Conservation (phyloP, 352 stramenopile genomes). For the Pythium diclinum region DNA sequence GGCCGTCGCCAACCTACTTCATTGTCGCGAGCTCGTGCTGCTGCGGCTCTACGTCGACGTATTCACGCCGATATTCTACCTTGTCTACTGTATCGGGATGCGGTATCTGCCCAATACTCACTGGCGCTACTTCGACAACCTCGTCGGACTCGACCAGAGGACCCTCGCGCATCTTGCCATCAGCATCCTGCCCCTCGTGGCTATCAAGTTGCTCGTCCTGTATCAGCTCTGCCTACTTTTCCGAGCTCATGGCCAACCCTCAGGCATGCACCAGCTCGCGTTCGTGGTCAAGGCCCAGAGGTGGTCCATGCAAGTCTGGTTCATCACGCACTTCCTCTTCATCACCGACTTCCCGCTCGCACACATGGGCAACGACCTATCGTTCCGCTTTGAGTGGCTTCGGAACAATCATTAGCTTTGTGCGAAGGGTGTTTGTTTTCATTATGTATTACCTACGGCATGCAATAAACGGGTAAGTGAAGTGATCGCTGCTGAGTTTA, state of each 20-base stretch:
- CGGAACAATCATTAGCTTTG: not conserved
- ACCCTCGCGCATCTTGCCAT: not conserved
- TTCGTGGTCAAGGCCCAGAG: conserved; percentile 12
- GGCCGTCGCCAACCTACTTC: conserved; percentile 9
- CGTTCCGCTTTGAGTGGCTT: conserved; percentile 22
- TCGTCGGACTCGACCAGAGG: not conserved
- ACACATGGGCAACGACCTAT: conserved; percentile 22
- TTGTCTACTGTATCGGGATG: conserved; percentile 9
- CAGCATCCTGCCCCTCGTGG: not conserved
- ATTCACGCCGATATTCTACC: conserved; percentile 11
- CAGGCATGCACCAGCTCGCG: conserved; percentile 4
- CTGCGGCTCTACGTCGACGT: conserved; percentile 20
- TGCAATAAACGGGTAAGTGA: not conserved
- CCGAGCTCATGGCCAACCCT: not conserved
- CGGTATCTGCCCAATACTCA: not conserved
- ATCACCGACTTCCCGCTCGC: conserved; percentile 13
- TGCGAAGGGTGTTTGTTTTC: not conserved
- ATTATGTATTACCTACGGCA: conserved; percentile 1
- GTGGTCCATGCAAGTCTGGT: conserved; percentile 18
- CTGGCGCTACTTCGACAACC: conserved; percentile 2
- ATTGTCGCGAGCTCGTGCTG: conserved; percentile 19
- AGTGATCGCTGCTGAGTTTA: conserved; percentile 22
- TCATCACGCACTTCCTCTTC: not conserved
- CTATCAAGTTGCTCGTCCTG: not conserved
- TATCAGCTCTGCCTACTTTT: not conserved